Evolutionary conservation across 768 basidiomycete genomes (phyloP), one percentile per base, ranked within the genome.

Genomic region (Amanita pseudoporphyria): DNA sequence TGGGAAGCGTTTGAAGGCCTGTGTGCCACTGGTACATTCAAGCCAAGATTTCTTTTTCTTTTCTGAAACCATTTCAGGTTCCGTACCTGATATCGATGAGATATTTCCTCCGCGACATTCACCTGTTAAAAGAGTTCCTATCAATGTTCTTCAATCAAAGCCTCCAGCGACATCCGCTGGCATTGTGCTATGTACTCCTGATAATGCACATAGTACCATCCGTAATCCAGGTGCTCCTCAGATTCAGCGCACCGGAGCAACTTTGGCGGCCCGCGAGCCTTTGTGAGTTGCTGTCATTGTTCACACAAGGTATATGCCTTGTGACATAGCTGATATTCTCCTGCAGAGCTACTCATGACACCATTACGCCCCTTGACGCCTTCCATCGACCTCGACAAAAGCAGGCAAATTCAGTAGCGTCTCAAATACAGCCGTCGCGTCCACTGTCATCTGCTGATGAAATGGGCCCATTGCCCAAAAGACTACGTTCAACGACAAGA

Each of bases 1-100:
- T 95, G 91, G 91, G 92, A 96, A 63, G 92, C 92, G 4, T 87
- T 92, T 58, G 88, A 92, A 60, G 91, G 88, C 0, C 64, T 96
- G 30, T 95, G 92, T 62, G 66, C 74, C 26, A 67, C 89, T 39
- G 92, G 93, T 86, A 58, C 45, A 72, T 67, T 53, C n/a, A 47
- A 31, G 47, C 31, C 30, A 50, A 45, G 32, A 47, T 41, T 19
- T 26, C 53, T 31, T 51, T 48, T 33, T 53, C 24, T 45, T 51
- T 59, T 40, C 40, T 51, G 52, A 44, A 47, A 36, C 48, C 30
- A 43, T 44, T 49, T 26, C 53, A 91, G 88, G 87, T 49, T 67
- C 77, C 46, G 72, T 80, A 47, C 81, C 84, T 38, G 78, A 84
- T 47, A 71, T 90, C 55, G 84, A 89, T 56, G 76, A 80, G 37